Evolutionary conservation across 768 basidiomycete genomes (phyloP).

Genomic region (Tulasnella sp.): DNA sequence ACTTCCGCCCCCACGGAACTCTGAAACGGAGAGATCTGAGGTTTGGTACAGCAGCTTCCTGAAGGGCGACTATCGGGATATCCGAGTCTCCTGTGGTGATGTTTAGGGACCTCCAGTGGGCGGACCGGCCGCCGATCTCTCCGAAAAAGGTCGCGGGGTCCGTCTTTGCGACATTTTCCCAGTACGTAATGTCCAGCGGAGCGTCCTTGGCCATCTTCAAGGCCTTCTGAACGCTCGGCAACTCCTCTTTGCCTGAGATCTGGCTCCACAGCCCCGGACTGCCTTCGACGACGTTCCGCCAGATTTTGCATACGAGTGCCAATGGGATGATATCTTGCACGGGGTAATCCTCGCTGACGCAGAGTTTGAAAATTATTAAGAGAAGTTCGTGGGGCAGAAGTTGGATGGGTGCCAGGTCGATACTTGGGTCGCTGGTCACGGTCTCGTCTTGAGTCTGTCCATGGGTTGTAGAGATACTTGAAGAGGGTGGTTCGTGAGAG

Average conservation of each 20-base stretch:
- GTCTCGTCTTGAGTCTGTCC: no score
- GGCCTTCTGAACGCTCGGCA: not conserved
- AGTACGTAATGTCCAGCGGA: not conserved
- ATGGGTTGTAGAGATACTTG: no score
- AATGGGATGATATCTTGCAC: not conserved
- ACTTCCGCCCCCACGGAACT: not conserved
- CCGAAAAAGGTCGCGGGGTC: not conserved
- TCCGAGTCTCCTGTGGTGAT: not conserved
- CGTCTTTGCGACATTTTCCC: not conserved
- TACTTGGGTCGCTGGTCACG: not conserved
- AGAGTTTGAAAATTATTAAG: not conserved
- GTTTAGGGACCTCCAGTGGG: not conserved
- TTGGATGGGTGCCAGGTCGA: not conserved
- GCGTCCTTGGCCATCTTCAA: not conserved
- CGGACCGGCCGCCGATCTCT: not conserved
- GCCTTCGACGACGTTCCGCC: not conserved
- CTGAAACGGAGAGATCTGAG: not conserved
- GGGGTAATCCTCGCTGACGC: not conserved
- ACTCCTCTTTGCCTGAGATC: not conserved
- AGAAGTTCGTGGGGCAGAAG: not conserved
- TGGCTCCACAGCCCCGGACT: not conserved
- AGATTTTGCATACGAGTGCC: not conserved
- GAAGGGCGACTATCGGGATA: not conserved
- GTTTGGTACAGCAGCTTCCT: not conserved
- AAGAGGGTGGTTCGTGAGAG: no score